Base-by-base conservation (phyloP, 2,329 filamentous ascomycete species). In the Seiridium unicorne region DNA sequence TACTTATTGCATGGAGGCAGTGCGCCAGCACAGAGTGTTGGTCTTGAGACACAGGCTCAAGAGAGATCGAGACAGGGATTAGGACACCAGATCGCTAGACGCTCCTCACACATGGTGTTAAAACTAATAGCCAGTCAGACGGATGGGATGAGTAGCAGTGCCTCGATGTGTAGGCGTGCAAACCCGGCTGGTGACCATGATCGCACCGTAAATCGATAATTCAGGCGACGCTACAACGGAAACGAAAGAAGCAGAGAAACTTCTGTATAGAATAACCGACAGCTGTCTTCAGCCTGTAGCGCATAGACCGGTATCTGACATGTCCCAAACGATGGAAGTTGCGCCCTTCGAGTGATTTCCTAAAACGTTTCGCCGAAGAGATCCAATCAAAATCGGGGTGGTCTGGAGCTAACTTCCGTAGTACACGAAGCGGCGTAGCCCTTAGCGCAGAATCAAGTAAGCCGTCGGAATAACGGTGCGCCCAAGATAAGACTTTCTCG, bases 301-400 rank as follows among this genome's bases (percentile, higher is more conserved):
- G 18, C 18, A 26, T 26, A 26, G 18, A 26, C 18, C 18, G 18
- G 18, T 26, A 26, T 26, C 18, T 26, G 18, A 26, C 18, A 26
- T 26, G 18, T 26, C 18, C 18, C 18, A 26, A 26, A 26, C 18
- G 18, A 26, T 42, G 18, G 40, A 36, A 44, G 31, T 8, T 26
- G 18, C 51, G 51, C 51, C 51, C 51, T 55, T 55, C 36, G 38
- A 36, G 51, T 38, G 35, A 55, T 44, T 38, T 55, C 51, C 51
- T 10, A 44, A 55, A 55, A 31, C 51, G 51, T 32, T 44, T 55
- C 51, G 51, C 51, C 51, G 51, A 55, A 55, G 40, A 42, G 51
- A 11, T 55, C 51, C 51, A 55, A 55, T 55, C 51, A 55, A 55
- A 44, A 55, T 18, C 38, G 51, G 51, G 40, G 51, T 55, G 36